These are phyloP conservation scores for Phytophthora foliorum DNA, from an alignment of 352 stramenopile species.

Conservation along the genomic window DNA sequence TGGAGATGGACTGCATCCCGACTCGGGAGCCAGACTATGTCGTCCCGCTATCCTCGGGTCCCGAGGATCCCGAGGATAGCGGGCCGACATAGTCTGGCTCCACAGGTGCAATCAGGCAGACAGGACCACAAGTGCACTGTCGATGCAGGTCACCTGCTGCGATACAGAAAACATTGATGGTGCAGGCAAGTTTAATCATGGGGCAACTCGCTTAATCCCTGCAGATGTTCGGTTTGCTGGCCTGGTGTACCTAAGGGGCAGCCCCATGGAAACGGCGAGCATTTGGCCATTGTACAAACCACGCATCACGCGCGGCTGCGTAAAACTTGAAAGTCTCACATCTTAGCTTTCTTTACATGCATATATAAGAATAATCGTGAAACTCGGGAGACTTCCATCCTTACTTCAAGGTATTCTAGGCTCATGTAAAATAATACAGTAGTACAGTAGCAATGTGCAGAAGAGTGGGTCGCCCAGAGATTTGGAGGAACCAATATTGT, in stretches of 20 bases:
- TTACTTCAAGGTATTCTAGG: not conserved
- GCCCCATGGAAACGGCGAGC: slow-evolving; percentile 7
- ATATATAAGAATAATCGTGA: too few species aligned
- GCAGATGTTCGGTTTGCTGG: slow-evolving; percentile 4
- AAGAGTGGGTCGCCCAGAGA: not conserved
- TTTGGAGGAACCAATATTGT: not conserved
- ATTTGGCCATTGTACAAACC: not conserved
- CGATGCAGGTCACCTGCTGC: slow-evolving; percentile 25
- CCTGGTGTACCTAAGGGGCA: slow-evolving; percentile 18
- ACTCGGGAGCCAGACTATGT: too few species aligned
- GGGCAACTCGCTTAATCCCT: slow-evolving; percentile 22
- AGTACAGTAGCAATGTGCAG: not conserved
- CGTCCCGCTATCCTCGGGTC: too few species aligned
- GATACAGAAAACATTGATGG: slow-evolving; percentile 9
- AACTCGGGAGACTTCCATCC: too few species aligned
- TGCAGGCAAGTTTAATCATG: not conserved
- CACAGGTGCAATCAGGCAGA: slow-evolving; percentile 7
- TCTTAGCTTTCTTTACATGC: too few species aligned
- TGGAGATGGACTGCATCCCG: slow-evolving; percentile 31
- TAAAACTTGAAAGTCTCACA: too few species aligned
- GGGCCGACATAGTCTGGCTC: slow-evolving; percentile 34
- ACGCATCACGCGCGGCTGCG: not conserved
- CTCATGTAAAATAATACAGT: too few species aligned
- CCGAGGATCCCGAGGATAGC: slow-evolving; percentile 10
- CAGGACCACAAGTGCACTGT: slow-evolving; percentile 18